phyloP scores from a whole-genome alignment of 768 basidiomycete genomes.

The Russula earlei region DNA sequence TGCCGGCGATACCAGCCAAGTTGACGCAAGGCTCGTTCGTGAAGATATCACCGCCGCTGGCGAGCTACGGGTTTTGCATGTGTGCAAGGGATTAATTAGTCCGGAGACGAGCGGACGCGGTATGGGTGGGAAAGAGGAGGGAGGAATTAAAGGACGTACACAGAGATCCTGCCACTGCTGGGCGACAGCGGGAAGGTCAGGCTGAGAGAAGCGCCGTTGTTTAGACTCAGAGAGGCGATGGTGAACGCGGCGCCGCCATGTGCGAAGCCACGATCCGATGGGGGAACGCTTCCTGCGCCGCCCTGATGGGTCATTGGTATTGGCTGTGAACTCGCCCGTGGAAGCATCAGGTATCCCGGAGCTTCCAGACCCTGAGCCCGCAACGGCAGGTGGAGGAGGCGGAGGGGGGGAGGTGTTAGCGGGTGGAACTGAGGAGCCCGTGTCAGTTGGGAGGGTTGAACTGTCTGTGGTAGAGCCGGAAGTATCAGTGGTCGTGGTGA shows the following conservation, averaged over 20 bases:
- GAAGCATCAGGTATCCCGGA: not conserved
- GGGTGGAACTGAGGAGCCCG: too few species aligned
- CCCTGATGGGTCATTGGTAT: not conserved
- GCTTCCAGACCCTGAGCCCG: not conserved
- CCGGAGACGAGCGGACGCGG: too few species aligned
- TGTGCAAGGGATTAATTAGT: not conserved
- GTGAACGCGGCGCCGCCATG: not conserved
- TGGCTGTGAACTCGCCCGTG: constrained; percentile 1
- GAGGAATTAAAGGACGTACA: too few species aligned
- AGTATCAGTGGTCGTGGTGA: not conserved
- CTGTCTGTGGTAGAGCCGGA: not conserved
- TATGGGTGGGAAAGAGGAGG: too few species aligned
- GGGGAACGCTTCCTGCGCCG: constrained; percentile 16
- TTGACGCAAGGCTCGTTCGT: constrained; percentile 34
- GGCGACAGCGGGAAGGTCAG: constrained; percentile 31
- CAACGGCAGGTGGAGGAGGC: not conserved
- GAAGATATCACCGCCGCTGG: constrained; percentile 34
- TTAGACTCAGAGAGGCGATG: not conserved
- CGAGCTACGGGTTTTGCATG: constrained; percentile 15
- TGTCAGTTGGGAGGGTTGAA: not conserved
- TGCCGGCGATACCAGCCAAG: constrained; percentile 33
- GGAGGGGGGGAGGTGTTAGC: not conserved
- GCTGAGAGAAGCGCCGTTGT: constrained; percentile 26
- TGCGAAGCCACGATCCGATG: not conserved
- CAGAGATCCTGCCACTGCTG: constrained; percentile 39